Evolutionary conservation across 352 stramenopile species (phyloP).

Genomic region (Phytophthora meadii): DNA sequence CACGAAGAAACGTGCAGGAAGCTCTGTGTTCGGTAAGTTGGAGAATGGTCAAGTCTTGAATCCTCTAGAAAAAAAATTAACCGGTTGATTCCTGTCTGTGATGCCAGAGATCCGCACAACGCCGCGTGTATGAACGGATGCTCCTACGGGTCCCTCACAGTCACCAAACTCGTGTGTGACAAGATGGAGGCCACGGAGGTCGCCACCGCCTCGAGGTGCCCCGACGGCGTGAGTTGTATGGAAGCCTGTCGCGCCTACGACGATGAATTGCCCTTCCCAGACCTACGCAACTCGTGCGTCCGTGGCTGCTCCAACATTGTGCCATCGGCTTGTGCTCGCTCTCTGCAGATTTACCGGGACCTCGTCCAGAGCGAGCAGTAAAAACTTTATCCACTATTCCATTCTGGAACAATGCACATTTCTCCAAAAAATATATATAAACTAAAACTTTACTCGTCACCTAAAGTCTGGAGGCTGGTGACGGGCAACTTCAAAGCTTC

Average conservation of each 20-base stretch:
- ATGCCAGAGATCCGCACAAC: conserved; percentile 60
- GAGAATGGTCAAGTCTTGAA: background rate
- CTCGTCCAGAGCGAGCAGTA: conserved; percentile 24
- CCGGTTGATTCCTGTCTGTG: conserved; percentile 9
- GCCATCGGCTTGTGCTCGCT: conserved; percentile 63
- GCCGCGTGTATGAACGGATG: conserved; percentile 80
- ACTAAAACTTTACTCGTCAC: no score
- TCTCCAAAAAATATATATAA: background rate
- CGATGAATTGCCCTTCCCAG: conserved; percentile 51
- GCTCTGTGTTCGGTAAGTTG: conserved; percentile 53
- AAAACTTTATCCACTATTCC: background rate
- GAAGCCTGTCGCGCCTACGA: conserved; percentile 70
- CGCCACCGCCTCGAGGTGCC: conserved; percentile 45
- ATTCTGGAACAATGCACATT: background rate
- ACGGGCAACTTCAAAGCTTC: conserved; percentile 18
- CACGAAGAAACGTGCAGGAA: conserved; percentile 79
- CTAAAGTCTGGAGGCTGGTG: no score
- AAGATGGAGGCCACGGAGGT: conserved; percentile 40
- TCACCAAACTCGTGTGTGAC: conserved; percentile 75
- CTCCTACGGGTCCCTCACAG: conserved; percentile 74
- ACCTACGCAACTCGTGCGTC: conserved; percentile 60
- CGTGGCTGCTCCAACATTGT: conserved; percentile 67
- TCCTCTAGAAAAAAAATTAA: background rate
- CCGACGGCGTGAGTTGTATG: conserved; percentile 66
- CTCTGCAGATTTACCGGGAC: conserved; percentile 73